Percentiles rank a stretch among this genome's conserved stretches.
Conservation (phyloP, 2,329 filamentous ascomycete species). For the Bimuria novae-zelandiae region DNA sequence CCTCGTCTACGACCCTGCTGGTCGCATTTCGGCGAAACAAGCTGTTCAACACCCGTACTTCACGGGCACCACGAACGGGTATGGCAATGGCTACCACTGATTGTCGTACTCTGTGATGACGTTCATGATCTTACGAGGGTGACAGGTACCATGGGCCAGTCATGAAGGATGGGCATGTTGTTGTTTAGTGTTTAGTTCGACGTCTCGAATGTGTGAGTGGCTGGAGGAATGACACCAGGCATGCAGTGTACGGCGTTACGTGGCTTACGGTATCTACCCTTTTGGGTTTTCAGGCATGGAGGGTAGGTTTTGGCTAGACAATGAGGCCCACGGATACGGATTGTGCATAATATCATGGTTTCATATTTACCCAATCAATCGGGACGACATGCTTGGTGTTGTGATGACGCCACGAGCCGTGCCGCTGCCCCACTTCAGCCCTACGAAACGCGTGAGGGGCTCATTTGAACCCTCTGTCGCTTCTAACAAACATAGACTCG, state of each 20-base stretch:
- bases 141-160: slow-evolving; percentile 25
- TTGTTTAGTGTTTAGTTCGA: background rate
- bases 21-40: slow-evolving; percentile 87
- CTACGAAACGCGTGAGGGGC: slow-evolving; percentile 17
- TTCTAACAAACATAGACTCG: slow-evolving; percentile 9
- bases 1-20: slow-evolving; percentile 85
- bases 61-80: slow-evolving; percentile 52
- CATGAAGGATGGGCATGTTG: slow-evolving; percentile 4
- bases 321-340: background rate
- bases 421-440: slow-evolving; percentile 35
- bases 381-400: slow-evolving; percentile 17
- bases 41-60: slow-evolving; percentile 87
- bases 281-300: slow-evolving; percentile 4
- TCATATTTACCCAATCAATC: background rate
- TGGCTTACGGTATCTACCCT: slow-evolving; percentile 24
- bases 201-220: slow-evolving; percentile 20
- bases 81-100: slow-evolving; percentile 44
- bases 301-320: slow-evolving; percentile 5
- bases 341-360: background rate
- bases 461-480: slow-evolving; percentile 9
- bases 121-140: slow-evolving; percentile 37
- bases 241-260: slow-evolving; percentile 20
- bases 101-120: slow-evolving; percentile 22
- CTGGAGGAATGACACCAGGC: slow-evolving; percentile 12
- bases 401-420: slow-evolving; percentile 27